phyloP scores from a whole-genome alignment of 176 grass and related monocot genomes.

The Rhynchospora tenuis region DNA sequence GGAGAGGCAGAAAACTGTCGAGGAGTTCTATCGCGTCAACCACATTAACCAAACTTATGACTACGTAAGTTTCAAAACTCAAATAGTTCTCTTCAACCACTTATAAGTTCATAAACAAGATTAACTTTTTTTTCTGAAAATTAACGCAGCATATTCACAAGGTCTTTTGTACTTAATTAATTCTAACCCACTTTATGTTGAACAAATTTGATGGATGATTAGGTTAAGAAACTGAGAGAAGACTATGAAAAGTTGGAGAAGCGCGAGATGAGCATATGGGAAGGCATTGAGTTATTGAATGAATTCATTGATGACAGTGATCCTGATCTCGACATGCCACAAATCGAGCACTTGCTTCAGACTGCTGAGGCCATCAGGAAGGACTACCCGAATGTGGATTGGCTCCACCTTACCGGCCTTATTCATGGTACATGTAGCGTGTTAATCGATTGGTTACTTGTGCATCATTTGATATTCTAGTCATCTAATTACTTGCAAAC shows the following conservation, averaged over 20 bases:
- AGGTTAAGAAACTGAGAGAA: constrained; percentile 50
- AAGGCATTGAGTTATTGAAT: constrained; percentile 76
- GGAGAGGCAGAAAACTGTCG: constrained; percentile 64
- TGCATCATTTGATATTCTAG: neutral
- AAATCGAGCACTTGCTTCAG: constrained; percentile 96
- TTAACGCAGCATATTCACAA: neutral
- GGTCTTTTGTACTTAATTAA: neutral
- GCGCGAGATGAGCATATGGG: constrained; percentile 83
- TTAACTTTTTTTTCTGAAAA: neutral
- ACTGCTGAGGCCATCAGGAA: constrained; percentile 93
- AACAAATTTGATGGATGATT: neutral
- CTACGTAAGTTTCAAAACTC: constrained; percentile 32
- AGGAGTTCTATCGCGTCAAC: constrained; percentile 73
- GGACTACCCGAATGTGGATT: constrained; percentile 88
- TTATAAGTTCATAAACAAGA: neutral
- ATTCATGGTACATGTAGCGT: constrained; percentile 55
- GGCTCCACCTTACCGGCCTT: constrained; percentile 90
- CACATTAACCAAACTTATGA: constrained; percentile 66
- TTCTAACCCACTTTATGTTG: neutral
- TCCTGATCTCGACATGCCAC: constrained; percentile 89
- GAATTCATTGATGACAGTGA: constrained; percentile 89
- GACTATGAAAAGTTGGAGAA: constrained; percentile 62
- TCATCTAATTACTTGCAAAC: neutral
- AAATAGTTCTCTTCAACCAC: neutral
- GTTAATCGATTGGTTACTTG: neutral